Conservation (phyloP, 805 yeast genomes). For the Kodamaea restingae region DNA sequence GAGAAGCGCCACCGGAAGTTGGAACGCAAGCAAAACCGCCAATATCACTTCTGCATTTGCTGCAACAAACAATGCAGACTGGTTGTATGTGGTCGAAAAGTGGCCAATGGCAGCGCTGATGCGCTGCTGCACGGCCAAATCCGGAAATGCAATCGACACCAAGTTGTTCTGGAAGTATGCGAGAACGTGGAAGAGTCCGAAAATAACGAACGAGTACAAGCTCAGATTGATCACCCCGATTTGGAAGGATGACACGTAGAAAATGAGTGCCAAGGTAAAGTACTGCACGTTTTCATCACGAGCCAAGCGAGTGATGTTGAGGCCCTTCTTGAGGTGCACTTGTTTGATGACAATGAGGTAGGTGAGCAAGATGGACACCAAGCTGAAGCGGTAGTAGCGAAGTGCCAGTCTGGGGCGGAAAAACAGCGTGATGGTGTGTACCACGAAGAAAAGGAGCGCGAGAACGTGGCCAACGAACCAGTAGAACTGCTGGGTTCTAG, state of each 20-base stretch:
- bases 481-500: slow-evolving; percentile 56
- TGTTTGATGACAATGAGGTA: slow-evolving; percentile 62
- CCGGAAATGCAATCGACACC: slow-evolving; percentile 17
- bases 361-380: slow-evolving; percentile 53
- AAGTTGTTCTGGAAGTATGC: slow-evolving; percentile 37
- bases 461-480: slow-evolving; percentile 65
- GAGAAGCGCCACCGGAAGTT: slow-evolving; percentile 24
- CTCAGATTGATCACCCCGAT: slow-evolving; percentile 38
- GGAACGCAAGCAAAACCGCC: slow-evolving; percentile 19
- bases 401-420: slow-evolving; percentile 28
- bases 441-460: slow-evolving; percentile 40
- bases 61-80: slow-evolving; percentile 35
- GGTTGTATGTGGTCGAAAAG: slow-evolving; percentile 30
- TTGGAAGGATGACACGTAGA: slow-evolving; percentile 26
- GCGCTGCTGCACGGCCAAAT: slow-evolving; percentile 35
- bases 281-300: slow-evolving; percentile 43
- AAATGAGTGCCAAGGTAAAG: slow-evolving; percentile 28
- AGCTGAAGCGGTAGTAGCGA: slow-evolving; percentile 29
- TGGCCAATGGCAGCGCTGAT: slow-evolving; percentile 26
- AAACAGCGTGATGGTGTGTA: slow-evolving; percentile 40
- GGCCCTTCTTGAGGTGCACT: slow-evolving; percentile 42
- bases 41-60: slow-evolving; percentile 35
- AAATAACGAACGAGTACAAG: slow-evolving; percentile 32
- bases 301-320: slow-evolving; percentile 17
- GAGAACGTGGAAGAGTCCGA: slow-evolving; percentile 35